A percentile compares a stretch with the other conserved stretches of the same genome.
phyloP scores from a whole-genome alignment of 305 asterid species.

The Fraxinus albicans region DNA sequence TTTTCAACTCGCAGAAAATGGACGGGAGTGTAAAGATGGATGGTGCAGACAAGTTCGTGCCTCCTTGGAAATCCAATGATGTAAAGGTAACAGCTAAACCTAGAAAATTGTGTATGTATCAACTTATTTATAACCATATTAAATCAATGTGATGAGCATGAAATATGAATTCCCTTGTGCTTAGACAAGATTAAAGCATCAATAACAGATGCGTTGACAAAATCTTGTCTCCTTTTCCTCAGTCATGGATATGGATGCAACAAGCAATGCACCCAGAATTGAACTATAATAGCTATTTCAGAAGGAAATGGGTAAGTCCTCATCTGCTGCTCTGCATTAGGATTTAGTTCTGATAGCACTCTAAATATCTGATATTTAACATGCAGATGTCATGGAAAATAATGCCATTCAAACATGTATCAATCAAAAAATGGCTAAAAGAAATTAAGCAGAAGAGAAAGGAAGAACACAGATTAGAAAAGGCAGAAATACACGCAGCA shows the following conservation, averaged over 20 bases:
- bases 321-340: neutral
- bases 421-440: constrained; percentile 86
- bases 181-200: neutral
- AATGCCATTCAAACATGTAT: constrained; percentile 50
- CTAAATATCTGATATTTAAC: neutral
- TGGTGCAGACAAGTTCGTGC: constrained; percentile 52
- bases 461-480: constrained; percentile 71
- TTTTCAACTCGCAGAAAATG: constrained; percentile 48
- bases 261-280: constrained; percentile 99
- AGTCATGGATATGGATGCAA: constrained; percentile 99
- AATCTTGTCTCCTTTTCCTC: constrained; percentile 12
- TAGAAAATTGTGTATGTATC: neutral
- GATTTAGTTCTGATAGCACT: neutral
- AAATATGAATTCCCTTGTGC: neutral
- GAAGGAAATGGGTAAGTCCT: constrained; percentile 75
- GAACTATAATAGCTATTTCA: constrained; percentile 75
- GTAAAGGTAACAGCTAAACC: constrained; percentile 52
- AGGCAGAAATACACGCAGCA: constrained; percentile 92
- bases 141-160: neutral
- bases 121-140: neutral
- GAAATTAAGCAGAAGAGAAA: constrained; percentile 73
- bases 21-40: constrained; percentile 53
- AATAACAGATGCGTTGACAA: neutral
- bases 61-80: constrained; percentile 83
- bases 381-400: constrained; percentile 76